Evolutionary conservation across 805 yeast species (phyloP), one percentile per base, ranked within the genome.

Genomic region (Candida mattraensis): DNA sequence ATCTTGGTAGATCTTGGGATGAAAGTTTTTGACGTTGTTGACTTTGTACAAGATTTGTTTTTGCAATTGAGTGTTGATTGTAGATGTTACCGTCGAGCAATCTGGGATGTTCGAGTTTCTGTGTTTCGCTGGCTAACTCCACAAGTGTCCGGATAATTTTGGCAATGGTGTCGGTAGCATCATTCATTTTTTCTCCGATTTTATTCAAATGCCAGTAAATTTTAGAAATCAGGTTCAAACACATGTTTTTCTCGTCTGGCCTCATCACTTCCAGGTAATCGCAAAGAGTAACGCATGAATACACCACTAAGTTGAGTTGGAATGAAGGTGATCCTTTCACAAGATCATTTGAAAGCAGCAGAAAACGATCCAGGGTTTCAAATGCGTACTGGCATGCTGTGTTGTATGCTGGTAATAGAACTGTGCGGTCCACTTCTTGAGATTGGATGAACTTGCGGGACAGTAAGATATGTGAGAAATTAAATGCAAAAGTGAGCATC

Each of bases 91-190:
- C n/a, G n/a, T n/a, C n/a, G 22, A 16, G 7, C 5, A 17, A 23
- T 5, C 25, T 23, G 3, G 45, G 40, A 11, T 47, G 47, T 7
- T 46, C 30, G 18, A 41, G 13, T 7, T 35, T 47, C 24, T 55
- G 51, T 24, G 45, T 43, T 10, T 51, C 53, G 37, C 57, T 62
- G 7, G 74, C 69, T 3, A 63, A 56, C 33, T 72, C 78, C 18
- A 76, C 74, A 18, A 78, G 54, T 18, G 70, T 65, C 45, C 69
- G 70, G 30, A 78, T 70, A 30, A 78, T 72, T 34, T 67, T 67
- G 2, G 81, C 80, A 24, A 78, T 77, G 5, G 78, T 74, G 38
- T 73, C 79, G 0, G 81, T 76, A 3, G 78, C 79, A 50, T 76
- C 82, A 44, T 74, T 76, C 47, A 67, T 65, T 37, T 68, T 67